These are phyloP conservation scores for Pseudotsuga menziesii DNA, from an alignment of 75 land plant species.

Conservation along the genomic window DNA sequence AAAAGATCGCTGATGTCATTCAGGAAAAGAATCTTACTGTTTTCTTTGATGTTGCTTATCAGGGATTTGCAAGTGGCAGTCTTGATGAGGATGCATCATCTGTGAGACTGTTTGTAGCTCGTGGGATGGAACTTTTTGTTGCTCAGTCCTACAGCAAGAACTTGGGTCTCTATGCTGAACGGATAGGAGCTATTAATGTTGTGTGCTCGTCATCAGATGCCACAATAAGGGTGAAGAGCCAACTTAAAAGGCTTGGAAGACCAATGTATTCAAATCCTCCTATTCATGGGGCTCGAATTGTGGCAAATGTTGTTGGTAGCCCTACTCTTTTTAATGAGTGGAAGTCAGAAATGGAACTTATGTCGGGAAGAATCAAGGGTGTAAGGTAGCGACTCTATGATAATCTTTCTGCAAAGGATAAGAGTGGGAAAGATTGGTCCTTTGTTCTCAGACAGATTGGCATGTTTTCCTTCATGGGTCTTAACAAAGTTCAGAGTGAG, in stretches of 20 bases:
- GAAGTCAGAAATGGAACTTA: too few relatives aligned
- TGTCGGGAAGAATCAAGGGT: constrained; percentile 19
- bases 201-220: constrained; percentile 74
- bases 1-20: too few relatives aligned
- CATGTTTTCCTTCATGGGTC: constrained; percentile 94
- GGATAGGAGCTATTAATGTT: constrained; percentile 89
- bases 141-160: constrained; percentile 96
- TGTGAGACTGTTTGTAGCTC: constrained; percentile 69
- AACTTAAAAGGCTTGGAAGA: constrained; percentile 81
- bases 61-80: too few relatives aligned
- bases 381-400: constrained; percentile 79
- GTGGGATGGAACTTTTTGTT: constrained; percentile 82
- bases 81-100: too few relatives aligned
- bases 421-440: constrained; percentile 59
- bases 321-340: constrained; percentile 77
- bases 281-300: constrained; percentile 90
- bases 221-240: constrained; percentile 89
- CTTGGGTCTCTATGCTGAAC: constrained; percentile 87
- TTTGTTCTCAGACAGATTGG: constrained; percentile 90
- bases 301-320: constrained; percentile 87
- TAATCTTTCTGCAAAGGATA: constrained; percentile 61
- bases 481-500: too few relatives aligned
- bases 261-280: constrained; percentile 98
- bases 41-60: too few relatives aligned
- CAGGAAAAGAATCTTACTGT: too few relatives aligned